These are phyloP conservation scores for Lithospermum erythrorhizon DNA, from an alignment of 257 asterid genomes.

Conservation along the genomic window DNA sequence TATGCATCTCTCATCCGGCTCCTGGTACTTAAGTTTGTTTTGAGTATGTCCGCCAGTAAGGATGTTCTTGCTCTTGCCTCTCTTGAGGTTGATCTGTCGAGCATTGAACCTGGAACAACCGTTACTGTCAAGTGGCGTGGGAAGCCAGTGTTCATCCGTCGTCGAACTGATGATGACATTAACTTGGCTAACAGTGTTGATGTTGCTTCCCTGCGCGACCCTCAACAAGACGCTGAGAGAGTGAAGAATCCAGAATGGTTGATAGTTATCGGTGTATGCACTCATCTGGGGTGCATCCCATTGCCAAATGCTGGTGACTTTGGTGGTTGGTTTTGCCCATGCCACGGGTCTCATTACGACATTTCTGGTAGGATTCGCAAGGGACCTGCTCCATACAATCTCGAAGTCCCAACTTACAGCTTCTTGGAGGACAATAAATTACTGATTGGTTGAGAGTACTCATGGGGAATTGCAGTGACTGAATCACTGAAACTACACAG, in stretches of 20 bases:
- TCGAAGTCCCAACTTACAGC: conserved; percentile 81
- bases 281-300: conserved; percentile 92
- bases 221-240: conserved; percentile 83
- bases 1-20: conserved; percentile 90
- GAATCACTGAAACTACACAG: conserved; percentile 3
- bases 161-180: conserved; percentile 70
- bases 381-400: conserved; percentile 89
- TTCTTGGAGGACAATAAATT: conserved; percentile 82
- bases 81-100: conserved; percentile 79
- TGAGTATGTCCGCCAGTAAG: conserved; percentile 97
- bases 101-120: conserved; percentile 85
- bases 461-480: neutral
- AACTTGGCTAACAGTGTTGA: conserved; percentile 75
- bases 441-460: conserved; percentile 47
- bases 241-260: conserved; percentile 94
- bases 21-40: conserved; percentile 67
- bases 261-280: conserved; percentile 80
- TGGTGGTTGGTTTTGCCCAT: conserved; percentile 98
- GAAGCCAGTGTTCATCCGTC: conserved; percentile 90
- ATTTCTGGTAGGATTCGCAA: conserved; percentile 89
- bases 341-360: conserved; percentile 91
- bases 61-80: conserved; percentile 94
- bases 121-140: conserved; percentile 99
- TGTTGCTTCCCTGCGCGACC: conserved; percentile 61
- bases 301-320: conserved; percentile 95